These are phyloP conservation scores for Gelatoporia subvermispora DNA, from an alignment of 768 basidiomycete genomes.

Conservation along the genomic window DNA sequence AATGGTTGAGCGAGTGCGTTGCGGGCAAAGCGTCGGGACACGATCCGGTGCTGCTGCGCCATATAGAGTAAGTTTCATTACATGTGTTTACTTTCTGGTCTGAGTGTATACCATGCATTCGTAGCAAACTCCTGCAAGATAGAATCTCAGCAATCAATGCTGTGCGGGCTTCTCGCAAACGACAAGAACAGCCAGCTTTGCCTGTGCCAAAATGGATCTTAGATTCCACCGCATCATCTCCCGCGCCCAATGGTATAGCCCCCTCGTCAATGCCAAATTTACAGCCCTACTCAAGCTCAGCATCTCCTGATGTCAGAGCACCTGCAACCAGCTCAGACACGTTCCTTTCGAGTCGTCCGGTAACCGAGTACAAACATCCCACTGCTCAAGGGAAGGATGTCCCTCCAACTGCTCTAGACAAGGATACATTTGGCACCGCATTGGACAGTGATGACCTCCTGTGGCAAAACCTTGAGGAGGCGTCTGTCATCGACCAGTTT, in stretches of 20 bases:
- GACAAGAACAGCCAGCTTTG: constrained; percentile 1
- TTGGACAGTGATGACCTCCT: neutral
- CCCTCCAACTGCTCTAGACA: too few relatives aligned
- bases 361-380: too few relatives aligned
- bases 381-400: too few relatives aligned
- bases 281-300: neutral
- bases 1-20: neutral
- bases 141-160: constrained; percentile 1
- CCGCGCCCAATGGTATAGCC: neutral
- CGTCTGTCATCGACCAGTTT: neutral
- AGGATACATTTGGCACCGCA: too few relatives aligned
- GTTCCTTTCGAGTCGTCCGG: too few relatives aligned
- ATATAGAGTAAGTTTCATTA: neutral
- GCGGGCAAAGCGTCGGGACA: neutral
- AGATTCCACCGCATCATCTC: neutral
- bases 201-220: neutral
- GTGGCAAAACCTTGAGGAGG: neutral
- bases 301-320: too few relatives aligned
- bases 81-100: neutral
- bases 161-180: neutral
- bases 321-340: too few relatives aligned
- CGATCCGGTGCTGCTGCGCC: neutral
- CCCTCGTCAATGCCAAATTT: neutral
- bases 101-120: neutral
- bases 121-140: constrained; percentile 8